Evolutionary conservation across 495 filamentous ascomycete species (phyloP).

Genomic region (Penicillium canescens): DNA sequence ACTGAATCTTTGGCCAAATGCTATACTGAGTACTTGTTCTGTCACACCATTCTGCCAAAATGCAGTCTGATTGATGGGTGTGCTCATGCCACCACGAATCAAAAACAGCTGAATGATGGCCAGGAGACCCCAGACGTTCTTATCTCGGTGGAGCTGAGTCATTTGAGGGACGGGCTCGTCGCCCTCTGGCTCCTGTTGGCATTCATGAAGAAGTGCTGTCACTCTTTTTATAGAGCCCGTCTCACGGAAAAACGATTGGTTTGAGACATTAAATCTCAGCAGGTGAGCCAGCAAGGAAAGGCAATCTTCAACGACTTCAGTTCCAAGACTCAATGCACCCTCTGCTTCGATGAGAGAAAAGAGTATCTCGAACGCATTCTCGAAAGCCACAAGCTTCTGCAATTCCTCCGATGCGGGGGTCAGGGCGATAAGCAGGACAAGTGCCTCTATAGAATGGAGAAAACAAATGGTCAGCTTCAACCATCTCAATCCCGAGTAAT

Average conservation of each 20-base stretch:
- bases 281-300: constrained; percentile 91
- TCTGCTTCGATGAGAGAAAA: constrained; percentile 81
- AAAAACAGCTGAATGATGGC: constrained; percentile 86
- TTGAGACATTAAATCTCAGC: constrained; percentile 83
- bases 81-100: constrained; percentile 74
- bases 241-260: constrained; percentile 93
- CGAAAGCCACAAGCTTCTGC: constrained; percentile 92
- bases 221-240: constrained; percentile 79
- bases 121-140: constrained; percentile 88
- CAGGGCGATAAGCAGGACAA: constrained; percentile 67
- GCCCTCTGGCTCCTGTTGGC: constrained; percentile 54
- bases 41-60: constrained; percentile 84
- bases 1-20: constrained; percentile 75
- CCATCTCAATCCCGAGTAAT: neutral
- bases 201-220: constrained; percentile 65
- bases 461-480: constrained; percentile 12
- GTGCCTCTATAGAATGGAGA: constrained; percentile 50
- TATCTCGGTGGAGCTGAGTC: constrained; percentile 76
- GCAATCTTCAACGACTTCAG: constrained; percentile 91
- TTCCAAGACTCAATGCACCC: constrained; percentile 79
- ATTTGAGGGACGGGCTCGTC: constrained; percentile 68
- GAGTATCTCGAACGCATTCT: constrained; percentile 86
- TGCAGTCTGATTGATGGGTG: constrained; percentile 77
- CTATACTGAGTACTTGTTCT: constrained; percentile 76
- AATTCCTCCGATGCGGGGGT: constrained; percentile 75